Conservation (phyloP, 73 alveolate genomes). For the Tetrahymena elliotti region DNA sequence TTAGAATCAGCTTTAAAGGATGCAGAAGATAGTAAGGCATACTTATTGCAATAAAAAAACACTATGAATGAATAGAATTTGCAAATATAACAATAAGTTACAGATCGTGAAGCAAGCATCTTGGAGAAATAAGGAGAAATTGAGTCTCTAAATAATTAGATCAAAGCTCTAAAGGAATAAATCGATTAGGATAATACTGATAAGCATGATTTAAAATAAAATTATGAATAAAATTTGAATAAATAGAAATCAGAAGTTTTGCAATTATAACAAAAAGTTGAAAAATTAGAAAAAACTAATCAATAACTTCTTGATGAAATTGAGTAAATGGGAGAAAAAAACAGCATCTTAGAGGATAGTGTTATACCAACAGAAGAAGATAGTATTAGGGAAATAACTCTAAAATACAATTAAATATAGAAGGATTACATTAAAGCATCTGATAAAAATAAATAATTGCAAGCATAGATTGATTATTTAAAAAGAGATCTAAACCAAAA, state of each 20-base stretch:
- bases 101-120: neutral
- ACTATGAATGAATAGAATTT: neutral
- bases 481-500: neutral
- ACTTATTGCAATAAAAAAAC: neutral
- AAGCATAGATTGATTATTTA: neutral
- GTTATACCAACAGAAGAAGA: neutral
- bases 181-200: neutral
- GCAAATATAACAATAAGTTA: neutral
- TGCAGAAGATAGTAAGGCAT: neutral
- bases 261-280: neutral
- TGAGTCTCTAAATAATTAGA: neutral
- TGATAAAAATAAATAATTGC: neutral
- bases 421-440: neutral
- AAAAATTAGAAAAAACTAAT: neutral
- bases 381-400: neutral
- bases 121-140: neutral
- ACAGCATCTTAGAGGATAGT: neutral
- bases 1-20: neutral
- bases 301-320: neutral
- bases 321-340: neutral
- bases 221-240: neutral
- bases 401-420: neutral
- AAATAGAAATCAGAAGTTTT: neutral
- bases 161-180: neutral
- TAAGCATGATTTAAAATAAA: neutral